Base-by-base conservation (phyloP, 257 asterid species). In the Forsythia viridissima region DNA sequence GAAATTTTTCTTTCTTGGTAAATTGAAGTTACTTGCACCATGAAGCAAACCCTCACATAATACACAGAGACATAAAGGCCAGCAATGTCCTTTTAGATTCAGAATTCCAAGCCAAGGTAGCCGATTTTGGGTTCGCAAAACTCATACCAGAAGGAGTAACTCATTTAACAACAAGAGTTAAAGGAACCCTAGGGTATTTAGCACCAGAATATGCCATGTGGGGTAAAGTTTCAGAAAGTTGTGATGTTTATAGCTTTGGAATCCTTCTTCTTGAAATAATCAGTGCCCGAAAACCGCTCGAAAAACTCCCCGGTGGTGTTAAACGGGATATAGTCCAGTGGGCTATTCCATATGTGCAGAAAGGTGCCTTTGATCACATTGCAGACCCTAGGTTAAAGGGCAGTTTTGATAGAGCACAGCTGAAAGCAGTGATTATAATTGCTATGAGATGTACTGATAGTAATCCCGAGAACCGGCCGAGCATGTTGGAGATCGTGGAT, bases 161-260 rank as follows among this genome's bases (percentile, higher is more conserved):
- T 34, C 97, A 92, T 75, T 61, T 92, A 18, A 92, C 97, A 4
- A 92, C 97, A 37, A 80, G 91, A 75, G 97, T 92, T 41, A 92
- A 92, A 37, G 97, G 97, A 75, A 91, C 96, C 48, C 83, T 92
- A 40, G 97, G 97, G 4, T 92, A 92, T 79, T 74, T 92, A 42
- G 97, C 96, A 5, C 96, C 94, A 0, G 97, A 91, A 71, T 92
- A 92, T 39, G 97, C 97, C 46, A 91, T 92, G 96, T 92, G 91
- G 93, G 97, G 97, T 0, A 91, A 92, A 70, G 97, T 91, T 5
- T 92, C 97, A 0, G 97, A 92, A 61, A 86, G 90, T 37, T 92
- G 96, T 38, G 97, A 92, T 5, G 97, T 92, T 8, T 92, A 88
- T 72, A 92, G 96, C 78, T 92, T 92, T 18, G 97, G 97, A 24